phyloP scores from a whole-genome alignment of 805 yeast species.

The Starmerella ratchasimensis region DNA sequence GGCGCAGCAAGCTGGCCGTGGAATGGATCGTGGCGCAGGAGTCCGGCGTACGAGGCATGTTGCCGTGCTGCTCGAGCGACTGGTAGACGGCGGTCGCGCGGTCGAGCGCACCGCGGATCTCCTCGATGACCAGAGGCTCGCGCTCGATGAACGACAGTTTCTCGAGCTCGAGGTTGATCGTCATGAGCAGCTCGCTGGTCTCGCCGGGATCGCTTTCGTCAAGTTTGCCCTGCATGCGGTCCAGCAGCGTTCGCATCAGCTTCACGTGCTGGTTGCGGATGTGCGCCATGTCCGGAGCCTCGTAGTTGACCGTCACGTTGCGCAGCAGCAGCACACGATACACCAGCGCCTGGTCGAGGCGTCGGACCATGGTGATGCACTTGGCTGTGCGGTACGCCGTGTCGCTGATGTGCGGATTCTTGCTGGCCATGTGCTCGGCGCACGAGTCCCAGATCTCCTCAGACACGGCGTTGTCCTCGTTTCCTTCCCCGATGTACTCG shows the following conservation, averaged over 20 bases:
- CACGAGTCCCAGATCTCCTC: conserved; percentile 19
- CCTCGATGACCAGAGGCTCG: background rate
- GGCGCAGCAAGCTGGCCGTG: too few species aligned
- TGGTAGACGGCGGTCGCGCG: conserved; percentile 1
- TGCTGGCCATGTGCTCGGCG: conserved; percentile 14
- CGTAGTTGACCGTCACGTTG: conserved; percentile 7
- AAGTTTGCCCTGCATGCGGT: too few species aligned
- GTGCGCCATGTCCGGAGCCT: conserved; percentile 1
- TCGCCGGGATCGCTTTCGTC: background rate
- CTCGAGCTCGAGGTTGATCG: conserved; percentile 9
- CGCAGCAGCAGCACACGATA: conserved; percentile 15
- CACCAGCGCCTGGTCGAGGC: conserved; percentile 12
- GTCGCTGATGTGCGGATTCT: conserved; percentile 2
- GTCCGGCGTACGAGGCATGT: too few species aligned
- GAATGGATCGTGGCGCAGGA: too few species aligned
- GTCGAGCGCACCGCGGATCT: background rate
- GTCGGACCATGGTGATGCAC: conserved; percentile 8
- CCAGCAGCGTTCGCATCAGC: conserved; percentile 11
- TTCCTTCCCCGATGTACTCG: conserved; percentile 1
- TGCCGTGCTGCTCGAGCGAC: too few species aligned
- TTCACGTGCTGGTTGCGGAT: conserved; percentile 14
- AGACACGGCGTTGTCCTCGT: conserved; percentile 5
- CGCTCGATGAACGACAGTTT: background rate
- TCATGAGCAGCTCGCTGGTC: conserved; percentile 1
- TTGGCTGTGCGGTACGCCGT: conserved; percentile 13